Percentiles rank a stretch among this genome's conserved stretches.
Evolutionary conservation across 148 eudicot genomes (phyloP).

Genomic region (Polygonum aviculare): DNA sequence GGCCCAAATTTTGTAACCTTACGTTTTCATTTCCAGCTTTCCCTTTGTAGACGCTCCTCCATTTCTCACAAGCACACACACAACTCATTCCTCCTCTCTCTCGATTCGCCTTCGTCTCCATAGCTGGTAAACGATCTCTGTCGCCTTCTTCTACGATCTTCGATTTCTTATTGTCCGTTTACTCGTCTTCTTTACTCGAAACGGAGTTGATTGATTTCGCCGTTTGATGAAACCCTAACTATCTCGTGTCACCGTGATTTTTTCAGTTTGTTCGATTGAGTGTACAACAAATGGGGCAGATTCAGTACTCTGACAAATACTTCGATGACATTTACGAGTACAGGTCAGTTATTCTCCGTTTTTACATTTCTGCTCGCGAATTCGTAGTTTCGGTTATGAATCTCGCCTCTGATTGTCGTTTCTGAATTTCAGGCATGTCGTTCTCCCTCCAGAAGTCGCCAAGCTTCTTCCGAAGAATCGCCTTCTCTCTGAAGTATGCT

Average conservation of each 20-base stretch:
- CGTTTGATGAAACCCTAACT: neutral
- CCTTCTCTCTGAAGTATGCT: neutral
- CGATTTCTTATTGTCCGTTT: neutral
- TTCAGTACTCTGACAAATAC: constrained; percentile 15
- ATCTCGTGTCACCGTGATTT: neutral
- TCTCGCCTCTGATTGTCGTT: neutral
- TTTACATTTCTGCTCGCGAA: neutral
- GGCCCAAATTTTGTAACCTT: neutral
- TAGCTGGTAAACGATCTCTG: neutral
- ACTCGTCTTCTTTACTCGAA: neutral
- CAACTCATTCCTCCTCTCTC: neutral
- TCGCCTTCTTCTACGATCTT: neutral
- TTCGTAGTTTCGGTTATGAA: neutral
- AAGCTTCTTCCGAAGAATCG: too few species aligned
- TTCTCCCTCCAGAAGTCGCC: too few species aligned
- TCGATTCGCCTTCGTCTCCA: neutral
- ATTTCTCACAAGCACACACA: neutral
- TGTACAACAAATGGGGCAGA: constrained; percentile 10
- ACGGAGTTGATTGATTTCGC: neutral
- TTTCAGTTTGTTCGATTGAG: neutral
- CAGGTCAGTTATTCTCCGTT: constrained; percentile 2
- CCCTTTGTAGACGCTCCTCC: neutral
- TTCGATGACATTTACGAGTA: constrained; percentile 12
- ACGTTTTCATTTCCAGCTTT: neutral
- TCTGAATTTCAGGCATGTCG: neutral